Conservation (phyloP, 2,329 filamentous ascomycete genomes). For the Phyllosticta paracitricarpa region DNA sequence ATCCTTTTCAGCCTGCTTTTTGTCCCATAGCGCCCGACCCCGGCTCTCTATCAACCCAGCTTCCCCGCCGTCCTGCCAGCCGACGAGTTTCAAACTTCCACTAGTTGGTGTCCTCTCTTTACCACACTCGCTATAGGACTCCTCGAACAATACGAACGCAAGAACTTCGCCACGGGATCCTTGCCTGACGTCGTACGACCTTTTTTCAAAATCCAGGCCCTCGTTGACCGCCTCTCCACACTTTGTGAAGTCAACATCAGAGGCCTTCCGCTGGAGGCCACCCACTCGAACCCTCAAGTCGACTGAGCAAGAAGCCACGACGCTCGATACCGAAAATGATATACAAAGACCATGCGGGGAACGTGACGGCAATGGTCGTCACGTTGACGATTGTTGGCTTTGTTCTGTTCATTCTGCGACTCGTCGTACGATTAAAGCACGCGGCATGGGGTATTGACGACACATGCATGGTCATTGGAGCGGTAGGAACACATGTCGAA, state of each 20-base stretch:
- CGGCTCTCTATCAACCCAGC: background rate
- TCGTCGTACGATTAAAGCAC: conserved; percentile 14
- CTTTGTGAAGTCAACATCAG: background rate
- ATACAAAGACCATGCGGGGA: conserved; percentile 12
- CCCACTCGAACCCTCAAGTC: background rate
- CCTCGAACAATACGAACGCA: background rate
- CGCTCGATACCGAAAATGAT: background rate
- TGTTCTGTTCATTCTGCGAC: conserved; percentile 14
- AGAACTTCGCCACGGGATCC: background rate
- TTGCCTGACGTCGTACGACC: background rate
- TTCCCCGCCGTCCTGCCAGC: background rate
- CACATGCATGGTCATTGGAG: conserved; percentile 18
- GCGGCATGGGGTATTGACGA: conserved; percentile 22
- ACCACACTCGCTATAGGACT: background rate
- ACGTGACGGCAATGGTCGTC: conserved; percentile 16
- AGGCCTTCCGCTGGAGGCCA: background rate
- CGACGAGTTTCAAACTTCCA: background rate
- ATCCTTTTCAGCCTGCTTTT: background rate
- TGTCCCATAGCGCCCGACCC: background rate
- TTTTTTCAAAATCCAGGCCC: background rate
- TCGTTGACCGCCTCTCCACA: background rate
- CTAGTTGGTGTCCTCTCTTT: background rate
- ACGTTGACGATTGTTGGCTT: conserved; percentile 13
- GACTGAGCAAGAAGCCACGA: background rate
- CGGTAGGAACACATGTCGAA: conserved; percentile 9